phyloP scores from a whole-genome alignment of 805 yeast species.

The Candida ulmi region DNA sequence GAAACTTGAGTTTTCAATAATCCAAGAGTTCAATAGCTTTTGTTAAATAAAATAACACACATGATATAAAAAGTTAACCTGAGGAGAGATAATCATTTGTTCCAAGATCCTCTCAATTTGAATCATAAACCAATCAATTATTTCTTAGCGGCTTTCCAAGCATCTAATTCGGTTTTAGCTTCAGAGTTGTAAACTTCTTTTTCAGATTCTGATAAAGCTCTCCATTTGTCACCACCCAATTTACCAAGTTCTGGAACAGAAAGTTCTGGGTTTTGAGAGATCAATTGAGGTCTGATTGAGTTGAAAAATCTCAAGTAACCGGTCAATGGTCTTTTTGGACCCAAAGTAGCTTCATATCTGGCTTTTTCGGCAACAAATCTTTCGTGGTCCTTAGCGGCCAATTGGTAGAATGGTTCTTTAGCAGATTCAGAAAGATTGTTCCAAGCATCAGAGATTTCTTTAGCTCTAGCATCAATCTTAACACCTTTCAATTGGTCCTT shows the following conservation, averaged over 20 bases:
- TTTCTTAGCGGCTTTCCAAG: conserved; percentile 32
- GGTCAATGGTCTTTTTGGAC: conserved; percentile 21
- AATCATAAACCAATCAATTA: background rate
- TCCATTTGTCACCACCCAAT: conserved; percentile 89
- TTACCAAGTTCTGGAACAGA: conserved; percentile 35
- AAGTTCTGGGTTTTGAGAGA: conserved; percentile 12
- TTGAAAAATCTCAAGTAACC: conserved; percentile 12
- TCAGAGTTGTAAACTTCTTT: conserved; percentile 42
- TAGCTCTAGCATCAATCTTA: conserved; percentile 11
- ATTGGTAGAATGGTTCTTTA: conserved; percentile 6
- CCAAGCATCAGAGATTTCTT: conserved; percentile 10
- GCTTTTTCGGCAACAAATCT: conserved; percentile 13
- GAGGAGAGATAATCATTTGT: too few relatives aligned
- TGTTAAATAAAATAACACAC: too few relatives aligned
- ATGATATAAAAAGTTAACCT: too few relatives aligned
- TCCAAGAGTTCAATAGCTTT: too few relatives aligned
- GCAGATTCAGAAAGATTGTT: conserved; percentile 7
- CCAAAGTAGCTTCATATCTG: conserved; percentile 6
- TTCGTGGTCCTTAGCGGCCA: conserved; percentile 10
- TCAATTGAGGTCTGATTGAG: conserved; percentile 8
- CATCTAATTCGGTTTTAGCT: conserved; percentile 22
- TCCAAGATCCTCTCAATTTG: too few relatives aligned
- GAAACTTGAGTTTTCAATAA: too few relatives aligned
- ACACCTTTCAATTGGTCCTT: conserved; percentile 8
- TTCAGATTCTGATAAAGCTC: conserved; percentile 64